Base-by-base conservation (phyloP, 495 filamentous ascomycete species). In the Echria macrotheca region DNA sequence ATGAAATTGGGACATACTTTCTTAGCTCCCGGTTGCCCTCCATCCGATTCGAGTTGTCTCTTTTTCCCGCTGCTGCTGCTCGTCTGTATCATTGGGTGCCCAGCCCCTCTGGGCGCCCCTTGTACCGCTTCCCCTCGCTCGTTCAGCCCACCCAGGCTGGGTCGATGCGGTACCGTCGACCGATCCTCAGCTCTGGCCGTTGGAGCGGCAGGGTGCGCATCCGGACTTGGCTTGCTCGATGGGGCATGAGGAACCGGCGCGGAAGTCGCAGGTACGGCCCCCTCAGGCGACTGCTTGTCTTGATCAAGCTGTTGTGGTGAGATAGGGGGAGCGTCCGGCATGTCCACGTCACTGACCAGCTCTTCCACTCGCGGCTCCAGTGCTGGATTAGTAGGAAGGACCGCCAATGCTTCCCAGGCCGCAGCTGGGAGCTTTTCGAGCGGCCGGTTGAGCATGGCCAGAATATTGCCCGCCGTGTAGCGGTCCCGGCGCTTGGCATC, bases 391-490 rank as follows among this genome's bases (percentile, higher is more conserved):
- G n/a, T n/a, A n/a, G n/a, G n/a, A n/a, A n/a, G n/a, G n/a, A n/a
- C n/a, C n/a, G n/a, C n/a, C n/a, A n/a, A n/a, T n/a, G n/a, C n/a
- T n/a, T n/a, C n/a, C n/a, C n/a, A n/a, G n/a, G n/a, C n/a, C n/a
- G n/a, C n/a, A n/a, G n/a, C n/a, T n/a, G 49, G 42, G 25, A 57
- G 44, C 50, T 52, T 54, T 6, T 26, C 39, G 5, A 61, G 53
- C 0, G 74, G 65, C 31, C 44, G 68, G 39, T 60, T 66, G 5
- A 80, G 62, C 49, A 77, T 45, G 5, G 42, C 52, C 49, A 77
- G 53, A 21, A 80, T 63, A 52, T 95, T 77, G 11, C 84, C 88
- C 29, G 77, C 73, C 0, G 84, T 91, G 58, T 93, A 95, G n/a
- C 81, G 66, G 51, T 86, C 75, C 44, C 93, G 81, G 23, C 60